Conservation (phyloP, 1,284 basidiomycete genomes). For the Singerocomus inundabilis region DNA sequence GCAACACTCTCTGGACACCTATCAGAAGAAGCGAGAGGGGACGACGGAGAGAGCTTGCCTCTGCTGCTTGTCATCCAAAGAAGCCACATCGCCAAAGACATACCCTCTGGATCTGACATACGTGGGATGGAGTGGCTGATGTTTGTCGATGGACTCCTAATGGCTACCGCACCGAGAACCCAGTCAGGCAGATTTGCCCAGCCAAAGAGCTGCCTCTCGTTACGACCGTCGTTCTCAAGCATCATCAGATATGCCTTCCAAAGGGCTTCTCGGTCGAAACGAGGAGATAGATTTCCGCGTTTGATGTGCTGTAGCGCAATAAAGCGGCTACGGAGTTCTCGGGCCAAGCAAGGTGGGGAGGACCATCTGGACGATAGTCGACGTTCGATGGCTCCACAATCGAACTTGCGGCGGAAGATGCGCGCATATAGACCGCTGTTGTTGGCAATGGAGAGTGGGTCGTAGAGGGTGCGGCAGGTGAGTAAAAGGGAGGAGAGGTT, state of each 20-base stretch:
- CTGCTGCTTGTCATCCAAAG: conserved; percentile 52
- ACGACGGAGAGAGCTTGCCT: conserved; percentile 34
- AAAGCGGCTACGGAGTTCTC: conserved; percentile 42
- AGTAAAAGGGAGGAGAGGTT: conserved; percentile 47
- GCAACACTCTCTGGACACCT: conserved; percentile 20
- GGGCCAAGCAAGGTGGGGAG: conserved; percentile 36
- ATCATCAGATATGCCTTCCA: conserved; percentile 71
- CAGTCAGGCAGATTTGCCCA: conserved; percentile 40
- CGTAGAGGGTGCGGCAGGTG: conserved; percentile 47
- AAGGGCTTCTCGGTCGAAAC: conserved; percentile 37
- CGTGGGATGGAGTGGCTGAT: background rate
- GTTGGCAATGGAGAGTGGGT: conserved; percentile 34
- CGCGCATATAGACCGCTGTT: conserved; percentile 56
- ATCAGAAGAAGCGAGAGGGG: conserved; percentile 16
- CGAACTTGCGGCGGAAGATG: conserved; percentile 64
- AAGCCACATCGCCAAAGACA: conserved; percentile 52
- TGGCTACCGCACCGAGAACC: conserved; percentile 22
- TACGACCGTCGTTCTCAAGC: conserved; percentile 68
- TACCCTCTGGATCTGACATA: conserved; percentile 34
- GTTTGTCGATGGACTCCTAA: conserved; percentile 11
- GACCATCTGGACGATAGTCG: conserved; percentile 46
- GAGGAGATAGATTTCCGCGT: conserved; percentile 14
- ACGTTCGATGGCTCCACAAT: conserved; percentile 51
- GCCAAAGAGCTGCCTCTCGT: conserved; percentile 48
- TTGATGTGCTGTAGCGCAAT: conserved; percentile 39